Evolutionary conservation across 345 rosid genomes (phyloP), one percentile per base, ranked within the genome.

Genomic region (Salix arbutifolia): DNA sequence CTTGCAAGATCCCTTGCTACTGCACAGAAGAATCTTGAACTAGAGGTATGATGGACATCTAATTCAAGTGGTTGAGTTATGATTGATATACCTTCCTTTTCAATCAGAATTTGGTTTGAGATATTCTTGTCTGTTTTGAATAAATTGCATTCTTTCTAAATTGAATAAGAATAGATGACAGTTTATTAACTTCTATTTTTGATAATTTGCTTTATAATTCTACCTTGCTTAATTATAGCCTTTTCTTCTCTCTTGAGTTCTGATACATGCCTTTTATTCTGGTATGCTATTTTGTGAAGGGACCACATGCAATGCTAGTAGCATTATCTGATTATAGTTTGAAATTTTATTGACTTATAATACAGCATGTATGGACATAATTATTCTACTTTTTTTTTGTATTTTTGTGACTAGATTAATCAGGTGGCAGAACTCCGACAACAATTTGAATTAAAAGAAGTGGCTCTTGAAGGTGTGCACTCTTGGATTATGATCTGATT

Each of bases 1-100:
- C 98, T 95, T 81, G 92, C 98, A 50, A 90, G 89, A 82, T 89
- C 91, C 72, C 83, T 93, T 81, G 98, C 97, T 73, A 76, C 89
- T 37, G 84, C 88, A 69, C 99, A 90, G 86, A 91, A 92, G 91
- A 90, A 89, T 83, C 92, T 93, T 73, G 91, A 91, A 85, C 73
- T 85, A 70, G 91, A 95, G 99, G 99, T 95, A 91, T 76, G 77
- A n/a, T 73, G 67, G 68, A 31, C 50, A 74, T 83, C 66, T 78
- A 17, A 74, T 73, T 83, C 30, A n/a, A 67, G 31, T 79, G 9
- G 65, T 42, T 76, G 11, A 5, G 67, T 42, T 76, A 9, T 31
- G 60, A 31, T 75, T 75, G 48, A 75, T 35, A 26, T 68, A 31
- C 64, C 67, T 10, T 53, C 65, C 72, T 70, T 74, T 72, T 12